Base-by-base conservation (phyloP, 2,329 filamentous ascomycete genomes). In the Aspergillus melleus region DNA sequence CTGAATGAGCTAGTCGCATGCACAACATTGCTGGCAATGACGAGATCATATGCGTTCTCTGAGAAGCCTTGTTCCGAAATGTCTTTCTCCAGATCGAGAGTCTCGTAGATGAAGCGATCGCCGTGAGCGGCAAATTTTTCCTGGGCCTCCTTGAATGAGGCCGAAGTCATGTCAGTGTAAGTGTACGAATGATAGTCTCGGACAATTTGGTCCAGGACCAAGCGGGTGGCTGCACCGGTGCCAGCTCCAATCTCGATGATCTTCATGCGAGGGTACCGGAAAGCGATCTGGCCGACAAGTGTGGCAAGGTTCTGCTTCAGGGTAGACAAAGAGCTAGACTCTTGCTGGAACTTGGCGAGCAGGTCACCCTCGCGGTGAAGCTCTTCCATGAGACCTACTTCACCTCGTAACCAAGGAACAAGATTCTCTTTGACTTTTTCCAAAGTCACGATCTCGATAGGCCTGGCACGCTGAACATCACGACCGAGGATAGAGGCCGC, bases 141-240 rank as follows among this genome's bases (percentile, higher is more conserved):
- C 12, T 63, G 57, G 0, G 74, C 76, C 3, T 70, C 65, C 16
- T 72, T 69, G 53, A 81, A 80, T 66, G 80, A 80, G 4, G 70
- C 75, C 0, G 68, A 54, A 0, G 76, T 78, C n/a, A 81, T 72
- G 59, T 82, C 80, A 0, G 80, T 82, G 66, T 72, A 83, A 0
- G 75, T 78, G 64, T 81, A 82, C 0, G 66, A 71, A 12, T 66
- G 64, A 30, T 72, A 77, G 3, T 59, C 50, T 3, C 62, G 24
- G 1, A 66, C 70, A 26, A 78, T 61, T 5, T 54, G 56, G 2
- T 62, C 54, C 9, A 81, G 63, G 6, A 80, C 55, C 56, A 2
- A 65, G 55, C 0, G 77, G 8, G 57, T 59, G 78, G 2, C 75
- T 68, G 20, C 70, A 68, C 76, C 78, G n/a, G 76, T 78, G 1